phyloP scores from a whole-genome alignment of 1,284 basidiomycete genomes.

The Melampsora larici-populina region DNA sequence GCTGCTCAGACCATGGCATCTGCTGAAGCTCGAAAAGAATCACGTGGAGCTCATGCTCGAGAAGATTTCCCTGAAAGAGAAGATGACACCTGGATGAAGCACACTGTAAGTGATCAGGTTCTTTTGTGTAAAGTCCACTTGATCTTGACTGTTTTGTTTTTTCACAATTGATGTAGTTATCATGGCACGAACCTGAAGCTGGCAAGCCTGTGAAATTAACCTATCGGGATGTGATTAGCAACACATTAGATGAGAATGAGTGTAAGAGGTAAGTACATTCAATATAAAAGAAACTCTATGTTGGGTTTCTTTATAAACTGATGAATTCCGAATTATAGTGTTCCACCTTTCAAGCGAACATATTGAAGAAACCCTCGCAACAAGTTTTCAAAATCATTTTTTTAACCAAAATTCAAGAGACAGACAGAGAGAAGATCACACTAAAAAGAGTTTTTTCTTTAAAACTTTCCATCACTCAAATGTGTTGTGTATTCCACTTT shows the following conservation, averaged over 20 bases:
- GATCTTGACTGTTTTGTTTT: not conserved
- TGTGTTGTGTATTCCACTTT: too few species aligned
- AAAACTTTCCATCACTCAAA: not conserved
- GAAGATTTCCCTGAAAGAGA: conserved; percentile 83
- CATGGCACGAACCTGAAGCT: conserved; percentile 69
- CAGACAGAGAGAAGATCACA: not conserved
- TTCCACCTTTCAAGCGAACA: conserved; percentile 53
- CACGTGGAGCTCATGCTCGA: conserved; percentile 93
- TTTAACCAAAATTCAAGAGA: not conserved
- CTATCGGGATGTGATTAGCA: conserved; percentile 80
- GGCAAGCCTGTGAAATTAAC: conserved; percentile 79
- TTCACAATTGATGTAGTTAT: conserved; percentile 65
- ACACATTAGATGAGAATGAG: conserved; percentile 90
- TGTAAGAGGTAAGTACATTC: conserved; percentile 61
- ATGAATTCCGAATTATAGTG: conserved; percentile 36
- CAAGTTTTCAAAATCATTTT: too few species aligned
- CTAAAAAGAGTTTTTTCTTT: not conserved
- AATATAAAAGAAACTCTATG: not conserved
- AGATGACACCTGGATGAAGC: conserved; percentile 60
- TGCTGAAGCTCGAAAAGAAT: conserved; percentile 93
- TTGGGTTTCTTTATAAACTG: not conserved
- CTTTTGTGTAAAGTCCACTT: not conserved
- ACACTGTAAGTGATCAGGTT: conserved; percentile 43
- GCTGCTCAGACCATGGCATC: conserved; percentile 93
- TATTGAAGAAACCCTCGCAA: conserved; percentile 45